Conservation (phyloP, 495 filamentous ascomycete genomes). For the Stereocaulon alpinum region DNA sequence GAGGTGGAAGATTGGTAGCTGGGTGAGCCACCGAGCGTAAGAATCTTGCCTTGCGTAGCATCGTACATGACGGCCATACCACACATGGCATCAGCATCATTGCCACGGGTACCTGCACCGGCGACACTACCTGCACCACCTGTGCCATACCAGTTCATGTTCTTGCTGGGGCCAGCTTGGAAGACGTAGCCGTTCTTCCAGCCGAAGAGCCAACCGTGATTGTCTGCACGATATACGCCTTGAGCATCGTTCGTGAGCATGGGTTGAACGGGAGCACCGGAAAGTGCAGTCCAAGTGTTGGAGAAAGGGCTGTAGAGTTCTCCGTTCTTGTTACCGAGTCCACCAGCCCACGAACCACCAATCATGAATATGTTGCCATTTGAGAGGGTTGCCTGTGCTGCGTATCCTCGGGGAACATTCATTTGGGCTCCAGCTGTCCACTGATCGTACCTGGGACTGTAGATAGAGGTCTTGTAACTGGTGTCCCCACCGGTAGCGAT, state of each 20-base stretch:
- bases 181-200: conserved; percentile 47
- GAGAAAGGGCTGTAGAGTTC: conserved; percentile 41
- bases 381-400: conserved; percentile 39
- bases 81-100: conserved; percentile 43
- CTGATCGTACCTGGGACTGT: conserved; percentile 23
- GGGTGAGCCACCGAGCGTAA: conserved; percentile 40
- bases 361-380: conserved; percentile 51
- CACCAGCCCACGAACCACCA: conserved; percentile 47
- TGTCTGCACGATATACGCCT: conserved; percentile 39
- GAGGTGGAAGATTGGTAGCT: conserved; percentile 35
- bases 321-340: conserved; percentile 26
- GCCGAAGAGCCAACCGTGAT: conserved; percentile 52
- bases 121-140: conserved; percentile 30
- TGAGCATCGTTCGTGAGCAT: conserved; percentile 43
- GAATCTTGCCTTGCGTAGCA: conserved; percentile 43
- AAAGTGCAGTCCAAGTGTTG: conserved; percentile 31
- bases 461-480: conserved; percentile 38
- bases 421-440: conserved; percentile 26
- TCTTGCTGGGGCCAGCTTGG: conserved; percentile 45
- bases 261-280: conserved; percentile 29
- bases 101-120: conserved; percentile 29
- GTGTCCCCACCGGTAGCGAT: conserved; percentile 44
- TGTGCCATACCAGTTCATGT: conserved; percentile 50
- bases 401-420: conserved; percentile 47
- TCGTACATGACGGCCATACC: conserved; percentile 49